Percentiles rank a stretch among this genome's conserved stretches.
phyloP scores from a whole-genome alignment of 306 rosid species.

The Quercus agrifolia region DNA sequence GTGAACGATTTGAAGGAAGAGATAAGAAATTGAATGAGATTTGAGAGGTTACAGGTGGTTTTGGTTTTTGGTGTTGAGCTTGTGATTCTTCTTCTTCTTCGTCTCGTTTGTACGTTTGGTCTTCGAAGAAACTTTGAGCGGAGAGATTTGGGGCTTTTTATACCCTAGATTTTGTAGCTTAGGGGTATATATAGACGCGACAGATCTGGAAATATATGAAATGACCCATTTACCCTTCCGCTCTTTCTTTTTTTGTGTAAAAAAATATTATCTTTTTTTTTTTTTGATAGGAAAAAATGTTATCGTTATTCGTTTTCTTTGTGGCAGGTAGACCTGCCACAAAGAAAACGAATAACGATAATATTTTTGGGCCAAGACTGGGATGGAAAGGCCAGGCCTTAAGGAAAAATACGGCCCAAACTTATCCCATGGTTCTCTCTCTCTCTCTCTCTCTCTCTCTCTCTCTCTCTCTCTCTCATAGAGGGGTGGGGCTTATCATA shows the following conservation, averaged over 20 bases:
- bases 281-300: not conserved
- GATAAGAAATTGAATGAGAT: not conserved
- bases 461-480: too few species aligned
- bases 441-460: too few species aligned
- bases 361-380: too few species aligned
- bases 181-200: slow-evolving; percentile 60
- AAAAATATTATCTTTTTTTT: not conserved
- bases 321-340: too few species aligned
- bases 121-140: slow-evolving; percentile 36
- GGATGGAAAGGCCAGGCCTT: too few species aligned
- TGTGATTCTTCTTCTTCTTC: slow-evolving; percentile 7
- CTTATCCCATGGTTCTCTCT: too few species aligned
- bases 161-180: slow-evolving; percentile 73
- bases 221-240: slow-evolving; percentile 31
- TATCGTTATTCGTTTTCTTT: not conserved
- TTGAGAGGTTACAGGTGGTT: slow-evolving; percentile 14
- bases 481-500: too few species aligned
- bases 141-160: slow-evolving; percentile 75
- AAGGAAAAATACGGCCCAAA: too few species aligned
- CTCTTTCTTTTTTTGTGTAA: not conserved
- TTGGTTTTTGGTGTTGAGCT: not conserved
- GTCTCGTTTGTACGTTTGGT: slow-evolving; percentile 38
- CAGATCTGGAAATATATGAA: not conserved
- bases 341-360: too few species aligned
- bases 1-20: slow-evolving; percentile 2